Conservation (phyloP, 441 rosid genomes). For the Aleurites moluccanus region DNA sequence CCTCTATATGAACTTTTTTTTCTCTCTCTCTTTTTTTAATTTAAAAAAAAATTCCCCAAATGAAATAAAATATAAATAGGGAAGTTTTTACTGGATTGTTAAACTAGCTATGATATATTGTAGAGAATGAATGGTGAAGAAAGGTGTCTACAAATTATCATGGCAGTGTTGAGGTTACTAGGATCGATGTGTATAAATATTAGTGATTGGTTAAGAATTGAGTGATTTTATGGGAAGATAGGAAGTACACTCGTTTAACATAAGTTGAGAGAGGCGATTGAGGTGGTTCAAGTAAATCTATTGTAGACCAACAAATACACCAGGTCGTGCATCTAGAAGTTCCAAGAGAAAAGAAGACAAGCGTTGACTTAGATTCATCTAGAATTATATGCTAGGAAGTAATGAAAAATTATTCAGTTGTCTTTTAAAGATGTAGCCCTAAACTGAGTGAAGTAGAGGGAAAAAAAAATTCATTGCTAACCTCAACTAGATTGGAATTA, state of each 20-base stretch:
- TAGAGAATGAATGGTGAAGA: no score
- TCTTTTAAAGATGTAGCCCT: not conserved
- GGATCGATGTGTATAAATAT: not conserved
- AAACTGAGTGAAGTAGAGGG: not conserved
- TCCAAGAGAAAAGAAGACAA: not conserved
- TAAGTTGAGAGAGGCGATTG: not conserved
- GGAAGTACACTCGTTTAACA: not conserved
- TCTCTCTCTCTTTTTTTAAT: no score
- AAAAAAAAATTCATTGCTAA: not conserved
- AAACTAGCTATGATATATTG: not conserved
- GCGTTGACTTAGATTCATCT: not conserved
- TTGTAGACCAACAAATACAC: not conserved
- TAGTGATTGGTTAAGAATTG: conserved; percentile 4
- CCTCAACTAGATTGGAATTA: not conserved
- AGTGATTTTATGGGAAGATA: not conserved
- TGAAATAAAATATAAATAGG: not conserved
- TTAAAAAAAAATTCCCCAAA: no score
- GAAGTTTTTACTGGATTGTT: not conserved
- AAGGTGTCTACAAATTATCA: not conserved
- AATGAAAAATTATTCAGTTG: not conserved
- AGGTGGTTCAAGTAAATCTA: not conserved
- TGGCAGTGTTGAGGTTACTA: not conserved
- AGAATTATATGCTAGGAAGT: not conserved
- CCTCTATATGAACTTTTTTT: not conserved
- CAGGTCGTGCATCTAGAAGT: not conserved